Base-by-base conservation (phyloP, 345 rosid species). In the Moringa oleifera region DNA sequence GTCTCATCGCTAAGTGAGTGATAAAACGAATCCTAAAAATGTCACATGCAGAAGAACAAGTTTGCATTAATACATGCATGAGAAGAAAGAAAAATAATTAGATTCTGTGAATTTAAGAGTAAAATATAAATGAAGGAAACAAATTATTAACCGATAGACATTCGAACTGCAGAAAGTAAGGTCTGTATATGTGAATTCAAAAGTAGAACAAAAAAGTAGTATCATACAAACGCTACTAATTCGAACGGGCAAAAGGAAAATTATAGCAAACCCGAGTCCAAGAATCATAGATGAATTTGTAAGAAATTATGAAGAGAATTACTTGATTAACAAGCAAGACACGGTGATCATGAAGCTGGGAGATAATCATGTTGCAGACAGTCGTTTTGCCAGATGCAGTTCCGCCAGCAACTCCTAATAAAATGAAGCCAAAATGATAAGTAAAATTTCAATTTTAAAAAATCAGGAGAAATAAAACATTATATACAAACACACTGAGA, bases 381-480 rank as follows among this genome's bases (percentile, higher is more conserved):
- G 94, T 93, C 18, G 97, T 93, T 66, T 90, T 90, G n/a, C 97
- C 97, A 0, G 97, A 93, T 41, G 98, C 94, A 24, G 92, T 90
- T 46, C 97, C 97, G 1, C 97, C 94, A 25, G 91, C 91, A 58
- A 93, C 98, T 59, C 97, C 94, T 89, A 33, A 55, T 53, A 13
- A 19, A 4, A 23, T 33, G 66, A 64, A 19, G 18, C 18, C 2
- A 8, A 21, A 20, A 8, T 17, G 21, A 20, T 9, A 49, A 33
- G 11, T 17, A 20, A 41, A 41, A 51, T 50, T 18, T n/a, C 7
- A 0, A 19, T 41, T 33, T 0, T n/a, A 12, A 7, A n/a, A 28
- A n/a, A 25, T 10, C 12, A 52, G 9, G 15, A 19, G 0, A 17
- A 62, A 54, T 33, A 28, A n/a, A n/a, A n/a, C n/a, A n/a, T n/a